Conservation (phyloP, 176 grass and related monocot genomes). For the Rhynchospora breviuscula region DNA sequence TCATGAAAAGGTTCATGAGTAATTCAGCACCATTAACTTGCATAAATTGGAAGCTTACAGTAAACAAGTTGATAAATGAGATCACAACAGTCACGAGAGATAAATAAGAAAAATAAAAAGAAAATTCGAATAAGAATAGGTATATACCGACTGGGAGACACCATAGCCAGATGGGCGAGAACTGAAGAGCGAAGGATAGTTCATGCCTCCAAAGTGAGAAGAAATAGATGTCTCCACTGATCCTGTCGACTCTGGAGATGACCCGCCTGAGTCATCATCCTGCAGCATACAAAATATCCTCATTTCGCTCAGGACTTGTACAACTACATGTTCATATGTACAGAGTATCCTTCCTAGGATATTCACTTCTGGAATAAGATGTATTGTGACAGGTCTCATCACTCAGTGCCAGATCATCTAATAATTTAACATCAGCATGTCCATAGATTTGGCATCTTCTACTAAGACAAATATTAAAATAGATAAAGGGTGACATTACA, state of each 20-base stretch:
- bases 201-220: slow-evolving; percentile 95
- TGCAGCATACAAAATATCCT: slow-evolving; percentile 30
- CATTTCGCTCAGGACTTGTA: neutral
- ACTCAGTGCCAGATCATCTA: neutral
- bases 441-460: neutral
- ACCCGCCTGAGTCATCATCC: slow-evolving; percentile 95
- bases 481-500: slow-evolving; percentile 32
- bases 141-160: slow-evolving; percentile 59
- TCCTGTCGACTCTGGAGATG: slow-evolving; percentile 89
- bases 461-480: slow-evolving; percentile 18
- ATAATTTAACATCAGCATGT: neutral
- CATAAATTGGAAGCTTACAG: neutral
- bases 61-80: neutral
- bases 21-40: neutral
- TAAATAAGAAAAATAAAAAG: neutral
- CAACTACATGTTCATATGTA: neutral
- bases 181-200: slow-evolving; percentile 93
- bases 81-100: neutral
- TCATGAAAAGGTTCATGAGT: neutral
- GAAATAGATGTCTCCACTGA: slow-evolving; percentile 99
- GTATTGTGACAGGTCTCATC: neutral
- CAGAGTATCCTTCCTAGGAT: neutral
- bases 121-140: neutral
- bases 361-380: neutral
- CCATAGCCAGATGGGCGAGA: slow-evolving; percentile 80